Base-by-base conservation (phyloP, 2,329 filamentous ascomycete genomes). In the Penicillium sp. region DNA sequence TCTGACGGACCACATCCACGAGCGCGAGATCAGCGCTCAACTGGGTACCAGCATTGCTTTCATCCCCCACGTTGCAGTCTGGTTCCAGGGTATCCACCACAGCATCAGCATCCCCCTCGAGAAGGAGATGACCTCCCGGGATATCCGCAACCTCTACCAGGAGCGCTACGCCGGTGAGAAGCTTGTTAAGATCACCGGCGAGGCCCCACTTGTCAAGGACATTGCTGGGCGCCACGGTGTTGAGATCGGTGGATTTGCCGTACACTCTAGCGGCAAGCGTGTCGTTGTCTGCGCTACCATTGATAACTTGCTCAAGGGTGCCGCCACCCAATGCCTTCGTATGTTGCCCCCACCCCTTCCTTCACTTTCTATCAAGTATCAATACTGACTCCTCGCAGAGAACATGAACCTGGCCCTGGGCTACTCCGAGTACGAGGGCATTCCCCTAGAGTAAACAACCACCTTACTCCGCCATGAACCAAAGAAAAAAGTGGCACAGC, bases 81-180 rank as follows among this genome's bases (percentile, higher is more conserved):
- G 91, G 93, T 97, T 97, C 83, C 88, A 95, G 68, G 93, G 93
- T 58, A 97, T 97, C 63, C 86, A 90, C 69, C 89, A 92, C 74
- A 93, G 91, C 32, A 92, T 97, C 73, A 91, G 86, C 68, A 90
- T 97, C 43, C 93, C 93, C 10, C 80, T 99, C 7, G 88, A 88
- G 67, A 83, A 93, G 74, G 82, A 84, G 55, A 95, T 97, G 89
- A 90, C 86, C 2, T 92, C 90, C 34, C 88, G 94, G 46, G 92
- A 97, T 69, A 91, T 99, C 62, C 86, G 94, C 56, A 90, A 96
- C 68, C 79, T 97, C 52, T 99, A 96, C 80, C 93, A 97, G 75
- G 93, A 97, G 65, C 85, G 93, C 20, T 99, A 96, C 68, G 93
- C 93, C 5, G 92, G 92, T 44, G 94, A 97, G 82, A 93, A 91